Base-by-base conservation (phyloP, 2,329 filamentous ascomycete species). In the Fusarium virguliforme region DNA sequence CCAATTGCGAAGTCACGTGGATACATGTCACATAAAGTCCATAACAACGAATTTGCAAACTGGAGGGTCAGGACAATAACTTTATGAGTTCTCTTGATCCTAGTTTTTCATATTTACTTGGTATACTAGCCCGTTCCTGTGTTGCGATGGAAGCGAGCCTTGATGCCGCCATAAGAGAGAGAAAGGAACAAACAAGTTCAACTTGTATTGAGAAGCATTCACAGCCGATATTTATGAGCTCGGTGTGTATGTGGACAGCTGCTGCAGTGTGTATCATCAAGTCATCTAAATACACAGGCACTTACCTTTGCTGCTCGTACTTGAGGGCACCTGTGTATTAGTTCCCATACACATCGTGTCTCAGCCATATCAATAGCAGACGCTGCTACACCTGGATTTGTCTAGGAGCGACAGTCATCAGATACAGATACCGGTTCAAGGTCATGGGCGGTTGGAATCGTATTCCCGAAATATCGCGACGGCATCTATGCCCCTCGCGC, bases 321-420 rank as follows among this genome's bases (percentile, higher is more conserved):
- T 18, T 18, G 18, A 18, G 18, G 18, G 18, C 18, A 18, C 18
- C 18, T 2, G 18, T 18, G 18, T 18, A 18, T 18, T 18, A 18
- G 18, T 18, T 18, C 18, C 18, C 18, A 18, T 18, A 18, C 18
- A 18, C 18, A 18, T 48, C 13, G 43, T 48, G 26, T 22, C 41
- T 28, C 24, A 8, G 41, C 24, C 15, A 48, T 48, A 10, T 28
- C 43, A 28, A n/a, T n/a, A 48, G 5, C 43, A 28, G 26, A 28
- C 24, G 26, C 43, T n/a, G 28, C 43, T 48, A 10, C 26, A 30
- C 43, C 43, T 48, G 43, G 24, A 8, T 48, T 48, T 48, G 43
- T 82, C 51, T 38, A 22, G 51, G 43, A 48, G 43, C 22, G 22
- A 30, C 43, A 38, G 18, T 28, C 24, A 26, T 26, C 24, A 18